These are phyloP conservation scores for Trichomonas tenax DNA, from an alignment of 208 protist genomes.

Conservation along the genomic window DNA sequence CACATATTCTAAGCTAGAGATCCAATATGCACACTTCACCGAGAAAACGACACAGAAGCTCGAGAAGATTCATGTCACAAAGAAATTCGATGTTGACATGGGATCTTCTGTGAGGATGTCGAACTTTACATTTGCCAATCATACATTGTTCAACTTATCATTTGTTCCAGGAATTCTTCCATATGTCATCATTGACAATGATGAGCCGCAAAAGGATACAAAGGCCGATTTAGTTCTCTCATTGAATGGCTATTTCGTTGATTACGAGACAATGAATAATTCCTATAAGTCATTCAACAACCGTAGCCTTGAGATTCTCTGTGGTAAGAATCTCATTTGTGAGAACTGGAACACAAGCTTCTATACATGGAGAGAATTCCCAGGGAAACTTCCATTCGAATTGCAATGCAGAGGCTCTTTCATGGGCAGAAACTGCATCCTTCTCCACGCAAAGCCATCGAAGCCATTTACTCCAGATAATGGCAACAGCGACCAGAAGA, in stretches of 20 bases:
- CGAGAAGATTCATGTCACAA: not conserved
- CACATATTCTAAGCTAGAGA: not conserved
- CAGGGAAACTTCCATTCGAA: not conserved
- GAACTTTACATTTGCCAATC: not conserved
- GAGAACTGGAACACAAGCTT: not conserved
- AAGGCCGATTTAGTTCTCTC: not conserved
- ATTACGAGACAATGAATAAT: not conserved
- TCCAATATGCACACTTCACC: not conserved
- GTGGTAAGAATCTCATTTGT: not conserved
- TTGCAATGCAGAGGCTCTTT: not conserved
- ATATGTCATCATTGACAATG: not conserved
- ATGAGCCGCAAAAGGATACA: not conserved
- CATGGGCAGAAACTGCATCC: not conserved
- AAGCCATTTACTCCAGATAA: too few species aligned
- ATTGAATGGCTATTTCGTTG: not conserved
- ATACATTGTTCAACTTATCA: not conserved
- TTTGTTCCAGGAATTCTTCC: not conserved
- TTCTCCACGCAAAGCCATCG: not conserved
- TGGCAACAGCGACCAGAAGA: too few species aligned
- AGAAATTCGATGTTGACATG: not conserved
- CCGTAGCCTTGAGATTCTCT: not conserved
- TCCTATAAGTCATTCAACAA: not conserved
- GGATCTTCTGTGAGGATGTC: not conserved
- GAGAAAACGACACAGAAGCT: not conserved
- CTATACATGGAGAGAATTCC: not conserved